Evolutionary conservation across 2,329 filamentous ascomycete species (phyloP).

Genomic region (Phialophora tarda): DNA sequence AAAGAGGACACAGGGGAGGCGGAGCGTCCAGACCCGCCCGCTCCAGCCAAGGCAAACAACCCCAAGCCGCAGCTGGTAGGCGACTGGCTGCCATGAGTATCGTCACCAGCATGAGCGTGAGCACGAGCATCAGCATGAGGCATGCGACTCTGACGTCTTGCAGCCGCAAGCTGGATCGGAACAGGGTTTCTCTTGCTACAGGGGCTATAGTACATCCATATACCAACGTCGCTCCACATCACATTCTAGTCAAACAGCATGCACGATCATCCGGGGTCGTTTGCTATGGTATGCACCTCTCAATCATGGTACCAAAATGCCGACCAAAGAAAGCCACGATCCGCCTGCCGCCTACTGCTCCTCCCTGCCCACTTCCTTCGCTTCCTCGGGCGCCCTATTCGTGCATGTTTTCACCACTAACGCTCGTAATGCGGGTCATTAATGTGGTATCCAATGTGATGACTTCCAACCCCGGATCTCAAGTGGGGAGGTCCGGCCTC

Average conservation of each 20-base stretch:
- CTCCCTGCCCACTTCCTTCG: not conserved
- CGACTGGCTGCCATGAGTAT: not conserved
- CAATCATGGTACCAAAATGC: not conserved
- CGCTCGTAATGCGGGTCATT: constrained; percentile 10
- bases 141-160: not conserved
- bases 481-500: not conserved
- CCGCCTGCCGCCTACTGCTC: not conserved
- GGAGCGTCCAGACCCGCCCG: not conserved
- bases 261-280: not conserved
- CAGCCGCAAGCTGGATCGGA: not conserved
- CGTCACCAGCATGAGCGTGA: not conserved
- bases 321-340: not conserved
- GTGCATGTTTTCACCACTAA: not conserved
- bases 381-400: not conserved
- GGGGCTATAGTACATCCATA: constrained; percentile 15
- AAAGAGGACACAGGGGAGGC: not conserved
- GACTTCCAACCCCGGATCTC: constrained; percentile 8
- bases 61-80: not conserved
- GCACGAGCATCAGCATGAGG: not conserved
- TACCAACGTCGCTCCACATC: not conserved
- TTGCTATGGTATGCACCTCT: not conserved
- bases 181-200: not conserved
- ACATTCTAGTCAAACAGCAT: not conserved
- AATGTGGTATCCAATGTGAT: constrained; percentile 18
- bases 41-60: constrained; percentile 2